A percentile compares a stretch with the other conserved stretches of the same genome.
Evolutionary conservation across 2,329 filamentous ascomycete genomes (phyloP).

Genomic region (Lojkania enalia): DNA sequence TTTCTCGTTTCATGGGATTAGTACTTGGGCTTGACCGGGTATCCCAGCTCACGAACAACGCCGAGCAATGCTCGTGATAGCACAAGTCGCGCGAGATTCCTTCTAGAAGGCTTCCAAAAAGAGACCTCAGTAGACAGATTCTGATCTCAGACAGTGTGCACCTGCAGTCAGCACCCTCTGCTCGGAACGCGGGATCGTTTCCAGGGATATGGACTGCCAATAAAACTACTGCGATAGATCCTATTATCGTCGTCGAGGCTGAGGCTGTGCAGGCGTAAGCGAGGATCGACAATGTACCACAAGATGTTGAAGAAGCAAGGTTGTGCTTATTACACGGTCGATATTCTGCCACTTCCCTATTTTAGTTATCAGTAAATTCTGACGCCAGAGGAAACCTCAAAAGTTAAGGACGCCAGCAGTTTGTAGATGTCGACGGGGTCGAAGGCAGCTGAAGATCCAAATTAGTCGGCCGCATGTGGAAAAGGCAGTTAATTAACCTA

Average conservation of each 20-base stretch:
- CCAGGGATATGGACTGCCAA: constrained; percentile 14
- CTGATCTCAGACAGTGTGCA: constrained; percentile 20
- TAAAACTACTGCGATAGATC: constrained; percentile 3
- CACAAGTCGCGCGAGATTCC: neutral
- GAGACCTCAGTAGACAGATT: constrained; percentile 8
- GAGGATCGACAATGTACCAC: constrained; percentile 6
- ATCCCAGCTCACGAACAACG: constrained; percentile 2
- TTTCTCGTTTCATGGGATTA: constrained; percentile 28
- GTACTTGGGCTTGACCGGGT: constrained; percentile 18
- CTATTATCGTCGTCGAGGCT: constrained; percentile 19
- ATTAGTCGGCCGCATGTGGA: constrained; percentile 22
- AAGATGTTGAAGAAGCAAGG: constrained; percentile 5
- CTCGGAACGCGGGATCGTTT: constrained; percentile 10
- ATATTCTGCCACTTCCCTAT: constrained; percentile 6
- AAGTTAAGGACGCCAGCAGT: constrained; percentile 3
- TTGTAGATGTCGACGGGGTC: neutral
- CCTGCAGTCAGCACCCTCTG: constrained; percentile 19
- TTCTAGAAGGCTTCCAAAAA: constrained; percentile 32
- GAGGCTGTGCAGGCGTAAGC: constrained; percentile 20
- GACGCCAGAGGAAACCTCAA: constrained; percentile 5
- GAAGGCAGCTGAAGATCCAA: constrained; percentile 17
- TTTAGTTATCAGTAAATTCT: constrained; percentile 12
- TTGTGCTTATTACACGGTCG: constrained; percentile 15
- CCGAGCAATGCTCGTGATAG: no score
- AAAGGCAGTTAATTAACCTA: constrained; percentile 30